These are phyloP conservation scores for Leptodontidium sp. DNA, from an alignment of 2,329 filamentous ascomycete species.

Conservation along the genomic window DNA sequence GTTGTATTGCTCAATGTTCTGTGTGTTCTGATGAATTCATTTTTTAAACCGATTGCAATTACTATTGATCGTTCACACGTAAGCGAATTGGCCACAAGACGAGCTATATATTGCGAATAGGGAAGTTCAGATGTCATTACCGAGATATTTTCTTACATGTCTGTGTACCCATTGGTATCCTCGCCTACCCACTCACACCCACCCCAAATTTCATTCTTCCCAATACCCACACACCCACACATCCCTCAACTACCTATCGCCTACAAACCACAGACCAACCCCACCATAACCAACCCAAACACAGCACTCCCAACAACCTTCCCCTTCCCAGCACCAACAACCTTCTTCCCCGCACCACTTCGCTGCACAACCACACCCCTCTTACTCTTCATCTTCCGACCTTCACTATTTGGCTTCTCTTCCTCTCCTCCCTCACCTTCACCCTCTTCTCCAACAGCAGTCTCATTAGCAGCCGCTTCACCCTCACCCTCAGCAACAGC, in stretches of 20 bases:
- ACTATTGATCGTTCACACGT: too few relatives aligned
- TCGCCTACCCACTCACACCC: too few relatives aligned
- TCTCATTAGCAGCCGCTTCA: neutral
- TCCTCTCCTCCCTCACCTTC: neutral
- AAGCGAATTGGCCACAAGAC: too few relatives aligned
- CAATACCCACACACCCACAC: too few relatives aligned
- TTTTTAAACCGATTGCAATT: too few relatives aligned
- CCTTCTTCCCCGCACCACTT: neutral
- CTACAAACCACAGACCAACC: constrained; percentile 8
- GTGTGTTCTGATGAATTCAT: too few relatives aligned
- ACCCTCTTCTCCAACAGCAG: neutral
- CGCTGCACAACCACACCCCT: neutral
- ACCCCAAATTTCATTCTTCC: too few relatives aligned
- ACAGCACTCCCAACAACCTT: constrained; percentile 13
- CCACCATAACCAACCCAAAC: neutral
- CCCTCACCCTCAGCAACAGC: neutral
- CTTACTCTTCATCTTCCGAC: neutral
- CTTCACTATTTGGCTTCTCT: neutral
- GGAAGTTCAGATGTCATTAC: too few relatives aligned
- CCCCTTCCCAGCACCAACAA: neutral
- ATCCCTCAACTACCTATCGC: neutral
- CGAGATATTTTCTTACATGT: too few relatives aligned
- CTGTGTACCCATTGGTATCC: too few relatives aligned
- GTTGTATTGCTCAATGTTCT: neutral
- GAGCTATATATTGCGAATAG: too few relatives aligned